Percentiles rank a stretch among this genome's conserved stretches.
phyloP scores from a whole-genome alignment of 495 filamentous ascomycete genomes.

The Trichoderma reesei region DNA sequence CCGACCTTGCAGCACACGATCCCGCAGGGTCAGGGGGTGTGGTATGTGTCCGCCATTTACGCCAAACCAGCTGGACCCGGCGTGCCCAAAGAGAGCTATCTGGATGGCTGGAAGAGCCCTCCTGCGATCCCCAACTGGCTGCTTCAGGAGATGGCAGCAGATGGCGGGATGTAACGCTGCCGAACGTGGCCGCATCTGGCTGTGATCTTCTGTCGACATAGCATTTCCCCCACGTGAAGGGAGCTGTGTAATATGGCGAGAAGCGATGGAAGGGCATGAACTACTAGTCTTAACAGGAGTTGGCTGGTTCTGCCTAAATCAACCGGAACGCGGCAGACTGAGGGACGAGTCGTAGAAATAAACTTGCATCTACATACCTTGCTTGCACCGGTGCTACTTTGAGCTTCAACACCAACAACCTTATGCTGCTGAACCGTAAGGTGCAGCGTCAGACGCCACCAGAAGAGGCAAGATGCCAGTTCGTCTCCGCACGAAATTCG shows the following conservation, averaged over 20 bases:
- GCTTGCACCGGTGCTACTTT: no score
- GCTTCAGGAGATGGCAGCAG: conserved; percentile 19
- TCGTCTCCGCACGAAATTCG: no score
- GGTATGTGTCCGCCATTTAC: conserved; percentile 43
- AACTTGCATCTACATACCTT: no score
- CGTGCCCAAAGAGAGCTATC: conserved; percentile 27
- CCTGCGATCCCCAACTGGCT: conserved; percentile 49
- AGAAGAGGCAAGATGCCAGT: background rate
- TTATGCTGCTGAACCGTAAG: background rate
- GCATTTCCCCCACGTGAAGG: background rate
- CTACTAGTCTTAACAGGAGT: background rate
- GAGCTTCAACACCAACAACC: background rate
- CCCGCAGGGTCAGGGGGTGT: conserved; percentile 33
- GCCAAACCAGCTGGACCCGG: conserved; percentile 36
- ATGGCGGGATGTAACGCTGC: background rate
- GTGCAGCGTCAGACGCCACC: background rate
- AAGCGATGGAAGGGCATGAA: background rate
- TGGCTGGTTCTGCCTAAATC: background rate
- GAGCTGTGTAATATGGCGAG: background rate
- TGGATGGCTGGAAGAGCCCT: conserved; percentile 45
- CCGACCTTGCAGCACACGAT: conserved; percentile 52
- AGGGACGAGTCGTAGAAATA: background rate
- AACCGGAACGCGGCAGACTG: background rate
- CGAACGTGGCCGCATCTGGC: background rate
- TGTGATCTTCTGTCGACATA: background rate